Evolutionary conservation across 345 rosid species (phyloP), one percentile per base, ranked within the genome.

Genomic region (Cardamine occulta): DNA sequence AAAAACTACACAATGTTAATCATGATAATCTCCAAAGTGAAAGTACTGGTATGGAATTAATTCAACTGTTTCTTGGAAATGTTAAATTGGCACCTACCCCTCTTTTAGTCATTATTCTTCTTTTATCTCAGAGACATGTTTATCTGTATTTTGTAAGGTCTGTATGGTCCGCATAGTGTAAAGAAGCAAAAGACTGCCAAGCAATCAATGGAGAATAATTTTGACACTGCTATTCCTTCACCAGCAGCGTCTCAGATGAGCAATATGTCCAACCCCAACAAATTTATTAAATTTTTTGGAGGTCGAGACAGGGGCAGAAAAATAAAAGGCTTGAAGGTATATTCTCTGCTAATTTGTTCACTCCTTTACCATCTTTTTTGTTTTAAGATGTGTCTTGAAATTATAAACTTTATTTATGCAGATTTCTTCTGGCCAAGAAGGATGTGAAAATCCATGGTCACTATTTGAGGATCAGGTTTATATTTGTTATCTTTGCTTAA

Each of bases 381-480:
- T 39, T 39, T 34, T 61, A 23, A 14, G 44, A 66, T 31, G 37
- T 63, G 71, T 72, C 72, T 73, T 61, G 57, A 80, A 52, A 54
- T 32, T 74, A 59, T 34, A 60, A 71, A 21, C 63, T 78, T 66
- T 54, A 8, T 76, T 62, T 70, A 11, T 77, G 81, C 88, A 95
- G 99, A 80, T 84, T 54, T 74, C 93, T 79, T 68, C 90, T 66
- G 88, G 86, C 72, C 96, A 90, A 81, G 79, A 83, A 34, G 94
- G 94, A 62, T 80, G 83, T 74, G 98, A 87, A 74, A 84, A 88
- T 84, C 84, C 89, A 24, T 95, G 99, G 99, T 87, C 97, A 42
- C 83, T 79, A 65, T 90, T 92, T 89, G 99, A 95, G 79, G 98
- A 92, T 74, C 99, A 95, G 98, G 99, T 95, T 19, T 48, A 37